Conservation (phyloP, 371 early-diverging fungal species). For the Mucor irregularis region DNA sequence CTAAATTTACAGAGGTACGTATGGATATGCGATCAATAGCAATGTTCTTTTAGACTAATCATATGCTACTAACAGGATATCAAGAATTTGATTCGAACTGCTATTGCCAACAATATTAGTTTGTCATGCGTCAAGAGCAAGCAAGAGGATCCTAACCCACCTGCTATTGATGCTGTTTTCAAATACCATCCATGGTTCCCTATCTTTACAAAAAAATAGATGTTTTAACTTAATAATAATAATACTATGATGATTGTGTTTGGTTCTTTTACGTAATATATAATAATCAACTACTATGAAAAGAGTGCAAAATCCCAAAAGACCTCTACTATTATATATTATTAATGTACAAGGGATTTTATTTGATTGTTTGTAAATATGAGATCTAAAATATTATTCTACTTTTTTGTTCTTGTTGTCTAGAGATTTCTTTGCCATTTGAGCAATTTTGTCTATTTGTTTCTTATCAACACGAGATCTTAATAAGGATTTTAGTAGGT, state of each 20-base stretch:
- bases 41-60: no score
- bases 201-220: slow-evolving; percentile 13
- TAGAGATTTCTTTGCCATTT: slow-evolving; percentile 18
- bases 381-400: slow-evolving; percentile 1
- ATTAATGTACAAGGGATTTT: slow-evolving; percentile 1
- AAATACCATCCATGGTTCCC: slow-evolving; percentile 60
- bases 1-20: slow-evolving; percentile 45
- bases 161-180: slow-evolving; percentile 21
- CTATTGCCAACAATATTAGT: slow-evolving; percentile 42
- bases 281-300: no score
- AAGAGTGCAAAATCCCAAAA: no score
- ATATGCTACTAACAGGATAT: slow-evolving; percentile 50
- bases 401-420: slow-evolving; percentile 10
- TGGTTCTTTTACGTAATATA: no score
- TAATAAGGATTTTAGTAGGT: slow-evolving; percentile 38
- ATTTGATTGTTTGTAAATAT: neutral
- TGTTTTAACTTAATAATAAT: neutral
- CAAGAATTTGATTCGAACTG: slow-evolving; percentile 36
- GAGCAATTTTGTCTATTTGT: slow-evolving; percentile 34
- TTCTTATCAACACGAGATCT: slow-evolving; percentile 34
- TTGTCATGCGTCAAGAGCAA: slow-evolving; percentile 12
- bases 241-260: no score
- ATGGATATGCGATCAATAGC: no score
- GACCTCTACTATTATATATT: no score
- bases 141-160: slow-evolving; percentile 16